Base-by-base conservation (phyloP, 2,329 filamentous ascomycete species). In the Fusarium staphyleae region DNA sequence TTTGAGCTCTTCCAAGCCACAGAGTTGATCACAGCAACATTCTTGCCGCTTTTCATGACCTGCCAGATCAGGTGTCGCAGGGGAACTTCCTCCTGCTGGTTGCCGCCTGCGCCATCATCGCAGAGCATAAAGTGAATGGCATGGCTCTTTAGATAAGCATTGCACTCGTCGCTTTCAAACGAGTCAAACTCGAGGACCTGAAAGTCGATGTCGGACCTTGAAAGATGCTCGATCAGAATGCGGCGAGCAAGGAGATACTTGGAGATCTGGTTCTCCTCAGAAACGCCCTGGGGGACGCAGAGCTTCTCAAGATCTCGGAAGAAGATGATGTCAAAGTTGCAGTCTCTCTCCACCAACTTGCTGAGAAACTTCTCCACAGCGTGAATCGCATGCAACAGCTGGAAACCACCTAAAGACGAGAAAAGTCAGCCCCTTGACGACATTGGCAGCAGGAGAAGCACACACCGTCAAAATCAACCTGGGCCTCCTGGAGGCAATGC, bases 271-370 rank as follows among this genome's bases (percentile, higher is more conserved):
- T 36, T 51, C 0, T 40, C 46, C 3, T 14, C 9, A n/a, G 28
- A 14, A 8, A 66, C 48, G 4, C 59, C 49, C 2, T 58, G 36
- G 4, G 87, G 85, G 12, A 87, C 71, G 63, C 84, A 88, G 10
- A 86, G 73, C 5, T 76, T 67, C 59, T 79, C 72, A 48, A 86
- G 77, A 48, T 76, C 73, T 19, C 84, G 77, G 65, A 92, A 89
- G 75, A 90, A 93, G 13, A 86, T 74, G 55, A 92, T 71, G 57
- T 91, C 82, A 63, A 91, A 92, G 50, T 86, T 84, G 70, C 88
- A 91, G 46, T 86, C 85, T 42, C 87, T 78, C 48, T 80, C 78
- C 34, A 78, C 74, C 13, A 92, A 77, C 48, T 83, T 79, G 34
- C 76, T 71, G 1, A 92, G 77, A 59, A 91, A 87, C 7, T 74